A percentile compares a stretch with the other conserved stretches of the same genome.
Evolutionary conservation across 2,329 filamentous ascomycete genomes (phyloP).

Genomic region (Verticillium isaacii): DNA sequence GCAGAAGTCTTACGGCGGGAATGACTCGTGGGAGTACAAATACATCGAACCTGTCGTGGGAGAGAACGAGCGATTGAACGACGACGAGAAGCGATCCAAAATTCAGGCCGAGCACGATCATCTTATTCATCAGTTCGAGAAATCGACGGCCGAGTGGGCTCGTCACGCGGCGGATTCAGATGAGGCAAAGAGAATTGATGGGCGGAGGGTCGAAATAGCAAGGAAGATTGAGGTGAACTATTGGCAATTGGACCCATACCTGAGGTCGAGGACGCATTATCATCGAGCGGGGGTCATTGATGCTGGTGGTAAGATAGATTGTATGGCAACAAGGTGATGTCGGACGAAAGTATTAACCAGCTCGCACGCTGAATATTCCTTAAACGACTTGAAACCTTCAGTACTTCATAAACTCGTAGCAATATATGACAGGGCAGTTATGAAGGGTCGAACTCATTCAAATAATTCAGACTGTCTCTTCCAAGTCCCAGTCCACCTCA

Average conservation of each 20-base stretch:
- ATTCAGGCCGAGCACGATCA: conserved; percentile 46
- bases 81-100: conserved; percentile 35
- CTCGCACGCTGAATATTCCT: too few relatives aligned
- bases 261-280: conserved; percentile 39
- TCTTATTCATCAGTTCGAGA: conserved; percentile 53
- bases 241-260: conserved; percentile 66
- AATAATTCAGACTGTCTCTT: too few relatives aligned
- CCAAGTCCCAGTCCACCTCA: too few relatives aligned
- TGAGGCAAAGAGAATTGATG: conserved; percentile 13
- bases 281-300: not conserved
- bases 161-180: conserved; percentile 24
- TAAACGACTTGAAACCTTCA: too few relatives aligned
- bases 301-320: not conserved
- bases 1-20: conserved; percentile 60
- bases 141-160: conserved; percentile 56
- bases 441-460: too few relatives aligned
- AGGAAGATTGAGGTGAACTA: conserved; percentile 55
- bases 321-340: not conserved
- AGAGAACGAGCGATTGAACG: conserved; percentile 54
- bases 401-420: too few relatives aligned
- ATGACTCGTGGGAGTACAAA: conserved; percentile 60
- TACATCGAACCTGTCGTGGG: conserved; percentile 56
- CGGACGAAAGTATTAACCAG: too few relatives aligned
- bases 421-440: too few relatives aligned
- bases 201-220: conserved; percentile 41